Conservation (phyloP, 768 basidiomycete genomes). For the Coprinopsis marcescibilis region DNA sequence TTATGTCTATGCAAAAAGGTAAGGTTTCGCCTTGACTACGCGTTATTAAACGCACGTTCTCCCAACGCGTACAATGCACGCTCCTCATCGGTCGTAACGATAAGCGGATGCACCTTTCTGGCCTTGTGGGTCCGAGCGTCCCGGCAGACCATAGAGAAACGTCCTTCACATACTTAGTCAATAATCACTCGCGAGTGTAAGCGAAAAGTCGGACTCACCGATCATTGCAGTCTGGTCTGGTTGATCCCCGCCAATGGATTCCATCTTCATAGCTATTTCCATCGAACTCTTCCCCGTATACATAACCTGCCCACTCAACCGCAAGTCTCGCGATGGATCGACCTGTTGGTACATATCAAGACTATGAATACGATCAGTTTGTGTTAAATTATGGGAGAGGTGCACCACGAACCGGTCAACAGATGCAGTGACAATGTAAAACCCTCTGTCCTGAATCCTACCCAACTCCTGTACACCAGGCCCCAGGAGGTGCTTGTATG, state of each 20-base stretch:
- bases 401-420: slow-evolving; percentile 56
- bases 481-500: slow-evolving; percentile 78
- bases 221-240: slow-evolving; percentile 60
- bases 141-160: slow-evolving; percentile 88
- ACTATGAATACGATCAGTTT: slow-evolving; percentile 24
- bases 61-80: slow-evolving; percentile 57
- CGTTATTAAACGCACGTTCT: slow-evolving; percentile 41
- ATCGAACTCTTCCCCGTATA: slow-evolving; percentile 73
- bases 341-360: slow-evolving; percentile 63
- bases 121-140: slow-evolving; percentile 64
- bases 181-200: not conserved
- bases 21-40: not conserved
- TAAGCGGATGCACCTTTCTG: slow-evolving; percentile 56
- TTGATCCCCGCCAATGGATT: slow-evolving; percentile 44
- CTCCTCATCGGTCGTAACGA: slow-evolving; percentile 58
- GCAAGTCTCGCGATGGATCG: slow-evolving; percentile 57
- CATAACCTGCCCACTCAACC: slow-evolving; percentile 76
- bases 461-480: slow-evolving; percentile 52
- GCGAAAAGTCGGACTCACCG: slow-evolving; percentile 31
- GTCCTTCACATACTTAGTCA: slow-evolving; percentile 38
- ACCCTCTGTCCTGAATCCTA: slow-evolving; percentile 53
- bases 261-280: slow-evolving; percentile 86
- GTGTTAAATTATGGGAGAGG: not conserved
- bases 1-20: slow-evolving; percentile 41
- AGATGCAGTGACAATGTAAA: slow-evolving; percentile 80